Evolutionary conservation across 345 rosid genomes (phyloP).

Genomic region (Euclidium syriacum): DNA sequence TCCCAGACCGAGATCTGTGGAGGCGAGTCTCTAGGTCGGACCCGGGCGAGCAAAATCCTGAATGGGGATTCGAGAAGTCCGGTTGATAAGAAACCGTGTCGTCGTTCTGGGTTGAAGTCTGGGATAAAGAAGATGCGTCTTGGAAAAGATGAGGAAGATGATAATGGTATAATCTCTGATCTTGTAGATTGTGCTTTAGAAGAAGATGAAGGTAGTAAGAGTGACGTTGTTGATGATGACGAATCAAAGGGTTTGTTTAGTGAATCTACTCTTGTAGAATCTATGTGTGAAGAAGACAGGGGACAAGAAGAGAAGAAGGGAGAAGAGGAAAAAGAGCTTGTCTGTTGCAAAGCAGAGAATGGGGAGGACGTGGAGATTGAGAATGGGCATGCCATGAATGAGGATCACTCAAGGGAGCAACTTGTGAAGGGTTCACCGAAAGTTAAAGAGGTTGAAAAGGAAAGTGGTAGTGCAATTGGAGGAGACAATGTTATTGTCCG

Average conservation of each 20-base stretch:
- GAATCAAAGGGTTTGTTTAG: slow-evolving; percentile 34
- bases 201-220: slow-evolving; percentile 64
- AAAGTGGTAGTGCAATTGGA: neutral
- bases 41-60: slow-evolving; percentile 44
- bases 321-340: too few relatives aligned
- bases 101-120: slow-evolving; percentile 5
- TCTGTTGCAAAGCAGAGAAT: too few relatives aligned
- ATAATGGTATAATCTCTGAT: slow-evolving; percentile 16
- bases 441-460: neutral
- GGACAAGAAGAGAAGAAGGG: too few relatives aligned
- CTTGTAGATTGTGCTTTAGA: slow-evolving; percentile 27
- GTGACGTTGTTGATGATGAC: slow-evolving; percentile 63
- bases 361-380: neutral
- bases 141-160: slow-evolving; percentile 16
- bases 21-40: slow-evolving; percentile 56
- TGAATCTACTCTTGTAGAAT: slow-evolving; percentile 8
- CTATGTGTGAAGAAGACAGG: slow-evolving; percentile 27
- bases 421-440: neutral
- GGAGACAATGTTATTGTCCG: slow-evolving; percentile 7
- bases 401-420: neutral
- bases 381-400: neutral
- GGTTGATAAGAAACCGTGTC: slow-evolving; percentile 30
- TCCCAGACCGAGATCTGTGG: slow-evolving; percentile 79
- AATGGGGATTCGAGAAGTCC: neutral
- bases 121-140: slow-evolving; percentile 24